Evolutionary conservation across 768 basidiomycete species (phyloP).

Genomic region (Trametes coccinea): DNA sequence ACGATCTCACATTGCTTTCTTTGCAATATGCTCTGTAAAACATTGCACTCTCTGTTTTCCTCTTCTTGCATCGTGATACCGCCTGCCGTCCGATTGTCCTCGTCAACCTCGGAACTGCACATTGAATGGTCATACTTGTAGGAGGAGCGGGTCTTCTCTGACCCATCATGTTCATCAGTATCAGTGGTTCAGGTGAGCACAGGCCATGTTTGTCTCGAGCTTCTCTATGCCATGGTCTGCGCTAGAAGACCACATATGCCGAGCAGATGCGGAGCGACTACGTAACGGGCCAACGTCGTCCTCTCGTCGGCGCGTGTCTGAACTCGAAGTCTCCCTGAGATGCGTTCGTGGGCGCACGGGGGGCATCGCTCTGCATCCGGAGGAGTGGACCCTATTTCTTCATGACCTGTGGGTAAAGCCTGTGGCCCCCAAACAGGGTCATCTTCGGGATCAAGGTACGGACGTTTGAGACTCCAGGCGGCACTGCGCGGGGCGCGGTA

Average conservation of each 20-base stretch:
- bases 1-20: background rate
- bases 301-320: background rate
- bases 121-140: no score
- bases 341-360: no score
- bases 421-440: background rate
- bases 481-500: no score
- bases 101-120: background rate
- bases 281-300: slow-evolving; percentile 1
- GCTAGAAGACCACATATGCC: background rate
- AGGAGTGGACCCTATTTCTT: background rate
- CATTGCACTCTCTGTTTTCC: background rate
- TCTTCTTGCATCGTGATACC: background rate
- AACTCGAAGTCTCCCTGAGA: no score
- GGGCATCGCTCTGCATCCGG: no score
- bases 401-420: background rate
- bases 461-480: background rate
- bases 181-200: background rate
- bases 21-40: background rate
- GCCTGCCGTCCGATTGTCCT: background rate
- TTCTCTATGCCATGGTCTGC: background rate
- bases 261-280: background rate
- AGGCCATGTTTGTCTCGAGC: background rate
- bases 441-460: background rate
- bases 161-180: background rate
- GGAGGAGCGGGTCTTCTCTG: no score